Percentiles rank a stretch among this genome's conserved stretches.
These are phyloP conservation scores for Fusarium heterosporum DNA, from an alignment of 2,329 filamentous ascomycete species.

Conservation along the genomic window DNA sequence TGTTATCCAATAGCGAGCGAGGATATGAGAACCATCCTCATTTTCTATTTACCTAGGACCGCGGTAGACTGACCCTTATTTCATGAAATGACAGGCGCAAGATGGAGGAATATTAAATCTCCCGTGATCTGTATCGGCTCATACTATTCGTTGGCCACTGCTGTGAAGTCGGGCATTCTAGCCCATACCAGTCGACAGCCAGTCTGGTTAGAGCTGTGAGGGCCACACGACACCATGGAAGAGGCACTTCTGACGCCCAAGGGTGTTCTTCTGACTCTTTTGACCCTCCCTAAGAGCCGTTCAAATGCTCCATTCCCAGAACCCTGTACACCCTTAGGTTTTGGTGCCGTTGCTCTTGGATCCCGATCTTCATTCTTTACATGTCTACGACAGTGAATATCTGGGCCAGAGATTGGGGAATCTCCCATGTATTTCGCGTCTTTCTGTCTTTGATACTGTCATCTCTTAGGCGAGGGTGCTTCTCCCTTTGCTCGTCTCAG, in stretches of 20 bases:
- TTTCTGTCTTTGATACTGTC: slow-evolving; percentile 13
- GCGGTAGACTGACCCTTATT: slow-evolving; percentile 30
- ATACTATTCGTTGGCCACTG: slow-evolving; percentile 34
- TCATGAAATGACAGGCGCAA: slow-evolving; percentile 24
- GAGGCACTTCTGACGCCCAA: slow-evolving; percentile 30
- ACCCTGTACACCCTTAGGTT: slow-evolving; percentile 34
- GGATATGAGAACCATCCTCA: slow-evolving; percentile 19
- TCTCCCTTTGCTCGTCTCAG: slow-evolving; percentile 26
- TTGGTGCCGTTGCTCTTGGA: slow-evolving; percentile 20
- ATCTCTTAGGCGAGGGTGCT: slow-evolving; percentile 16
- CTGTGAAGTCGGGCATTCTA: slow-evolving; percentile 22
- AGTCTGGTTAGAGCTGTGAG: slow-evolving; percentile 36
- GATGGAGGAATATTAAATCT: slow-evolving; percentile 14
- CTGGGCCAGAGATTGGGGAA: slow-evolving; percentile 28
- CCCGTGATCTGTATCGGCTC: slow-evolving; percentile 40
- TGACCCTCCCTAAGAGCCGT: slow-evolving; percentile 35
- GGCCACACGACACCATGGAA: slow-evolving; percentile 37
- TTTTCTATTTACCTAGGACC: slow-evolving; percentile 35
- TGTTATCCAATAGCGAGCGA: slow-evolving; percentile 35
- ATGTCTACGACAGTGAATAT: slow-evolving; percentile 22
- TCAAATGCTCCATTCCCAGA: slow-evolving; percentile 25
- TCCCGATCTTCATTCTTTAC: slow-evolving; percentile 37
- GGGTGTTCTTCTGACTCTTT: slow-evolving; percentile 43
- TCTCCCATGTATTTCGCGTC: slow-evolving; percentile 26
- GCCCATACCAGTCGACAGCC: slow-evolving; percentile 38